Evolutionary conservation across 1,284 basidiomycete species (phyloP), one percentile per base, ranked within the genome.

Genomic region (Termitomyces sp.): DNA sequence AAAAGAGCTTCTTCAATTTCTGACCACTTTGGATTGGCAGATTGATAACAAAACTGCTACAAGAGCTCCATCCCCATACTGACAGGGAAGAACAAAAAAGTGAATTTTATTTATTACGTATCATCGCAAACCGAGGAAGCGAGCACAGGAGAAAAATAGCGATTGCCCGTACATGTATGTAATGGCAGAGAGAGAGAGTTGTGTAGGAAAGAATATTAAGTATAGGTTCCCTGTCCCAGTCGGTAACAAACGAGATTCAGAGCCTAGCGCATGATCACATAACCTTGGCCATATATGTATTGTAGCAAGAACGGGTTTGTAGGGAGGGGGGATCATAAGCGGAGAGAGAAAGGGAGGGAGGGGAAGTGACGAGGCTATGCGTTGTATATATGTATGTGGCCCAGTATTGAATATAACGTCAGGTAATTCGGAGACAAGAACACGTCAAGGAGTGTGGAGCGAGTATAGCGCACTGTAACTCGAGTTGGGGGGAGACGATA

Each of bases 391-490:
- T 42, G 8, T 38, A 10, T 36, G 51, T 38, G 34, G 17, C 56
- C 33, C 45, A 54, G 47, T 26, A 26, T 30, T 60, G 56, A 44
- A 56, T 55, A 55, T 45, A 31, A 24, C 41, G 43, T 45, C 55
- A 57, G 43, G 38, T 17, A n/a, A 19, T 41, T 54, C 28, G 10
- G 33, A 44, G 51, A 48, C 39, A 59, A 50, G 38, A 55, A 52
- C 34, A 44, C 50, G 54, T 50, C 47, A 66, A 65, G 30, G 65
- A 65, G 52, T 53, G 65, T 61, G 60, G 48, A 30, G 40, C 62
- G 64, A 66, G 65, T 61, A 55, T 64, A 50, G 58, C 65, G 58
- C 64, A 62, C 65, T 66, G 65, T 61, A 58, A 62, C 65, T 62
- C 65, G 64, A 65, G 65, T 65, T 67, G 62, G 65, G 42, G 13